Percentiles rank a stretch among this genome's conserved stretches.
phyloP scores from a whole-genome alignment of 163 green algal genomes.

The Chlorella variabilis region DNA sequence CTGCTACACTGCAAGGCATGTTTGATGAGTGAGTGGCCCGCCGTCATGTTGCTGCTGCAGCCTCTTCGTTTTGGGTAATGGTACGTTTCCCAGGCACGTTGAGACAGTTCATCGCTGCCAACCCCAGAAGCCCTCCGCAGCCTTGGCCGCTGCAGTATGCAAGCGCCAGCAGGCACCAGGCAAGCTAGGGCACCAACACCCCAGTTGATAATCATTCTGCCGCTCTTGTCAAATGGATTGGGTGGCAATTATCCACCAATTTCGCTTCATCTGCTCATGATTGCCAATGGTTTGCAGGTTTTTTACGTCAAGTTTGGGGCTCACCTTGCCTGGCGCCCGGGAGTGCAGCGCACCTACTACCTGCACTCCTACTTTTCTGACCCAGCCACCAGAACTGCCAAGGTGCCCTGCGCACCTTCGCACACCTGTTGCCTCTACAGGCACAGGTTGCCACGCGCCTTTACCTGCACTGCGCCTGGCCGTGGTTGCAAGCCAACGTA shows the following conservation, averaged over 20 bases:
- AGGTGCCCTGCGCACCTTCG: background rate
- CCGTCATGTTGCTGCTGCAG: too few relatives aligned
- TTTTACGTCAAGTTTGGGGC: too few relatives aligned
- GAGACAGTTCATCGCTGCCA: background rate
- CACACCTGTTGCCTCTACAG: background rate
- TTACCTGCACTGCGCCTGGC: too few relatives aligned
- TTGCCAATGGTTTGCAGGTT: too few relatives aligned
- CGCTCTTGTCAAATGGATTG: too few relatives aligned
- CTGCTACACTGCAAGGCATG: too few relatives aligned
- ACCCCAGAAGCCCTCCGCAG: background rate
- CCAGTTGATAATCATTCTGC: too few relatives aligned
- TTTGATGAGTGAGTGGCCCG: too few relatives aligned
- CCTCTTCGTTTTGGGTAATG: background rate
- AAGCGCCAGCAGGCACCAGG: background rate
- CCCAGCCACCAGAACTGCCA: background rate
- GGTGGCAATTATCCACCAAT: too few relatives aligned
- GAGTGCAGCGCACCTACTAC: constrained; percentile 4
- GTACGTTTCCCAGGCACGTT: background rate
- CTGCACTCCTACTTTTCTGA: constrained; percentile 10
- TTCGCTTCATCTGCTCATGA: background rate
- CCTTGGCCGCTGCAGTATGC: background rate
- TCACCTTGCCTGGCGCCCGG: constrained; percentile 14
- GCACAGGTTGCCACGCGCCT: too few relatives aligned
- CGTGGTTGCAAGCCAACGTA: too few relatives aligned
- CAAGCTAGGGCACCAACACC: background rate